Base-by-base conservation (phyloP, 352 stramenopile species). In the Phytophthora pini region DNA sequence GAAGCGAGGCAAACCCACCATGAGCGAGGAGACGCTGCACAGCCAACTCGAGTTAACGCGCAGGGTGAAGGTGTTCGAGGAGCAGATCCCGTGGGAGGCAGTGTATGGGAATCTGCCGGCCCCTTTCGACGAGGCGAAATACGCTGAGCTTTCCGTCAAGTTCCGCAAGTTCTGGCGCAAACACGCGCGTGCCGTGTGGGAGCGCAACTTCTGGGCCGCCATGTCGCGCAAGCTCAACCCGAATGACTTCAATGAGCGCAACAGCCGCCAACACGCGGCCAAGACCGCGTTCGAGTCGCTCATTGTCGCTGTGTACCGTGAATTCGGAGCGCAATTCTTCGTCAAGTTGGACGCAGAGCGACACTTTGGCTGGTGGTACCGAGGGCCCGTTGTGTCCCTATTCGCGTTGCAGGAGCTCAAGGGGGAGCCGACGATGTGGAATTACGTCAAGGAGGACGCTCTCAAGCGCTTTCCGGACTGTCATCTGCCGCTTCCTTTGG, bases 351-450 rank as follows among this genome's bases (percentile, higher is more conserved):
- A 90, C 41, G 24, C 31, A 13, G 45, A 77, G 52, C 49, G 27
- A n/a, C 74, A 90, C 31, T 68, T 72, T 24, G 77, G 81, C 5
- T 90, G 79, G 78, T 90, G 79, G 79, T 88, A 88, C 39, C 74
- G 77, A 9, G 22, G 53, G 2, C 47, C 60, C 15, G 68, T 82
- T 34, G 55, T 88, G 12, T 67, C 84, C 44, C 48, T 84, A 3
- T 65, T 72, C 2, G 56, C 70, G 4, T 51, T 72, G 6, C 54
- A 72, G 24, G 32, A 69, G n/a, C 31, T 70, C 22, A 63, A 77
- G 7, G 76, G 70, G 12, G 64, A 72, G 24, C 48, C 61, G 4
- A 46, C 74, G 4, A 76, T 77, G 41, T 66, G 72, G 61, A 10
- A 61, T 0, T 89, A 81, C 31, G 67, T 89, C 6, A 43, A 70